Conservation (phyloP, 2,329 filamentous ascomycete genomes). For the Fusarium transvaalense region DNA sequence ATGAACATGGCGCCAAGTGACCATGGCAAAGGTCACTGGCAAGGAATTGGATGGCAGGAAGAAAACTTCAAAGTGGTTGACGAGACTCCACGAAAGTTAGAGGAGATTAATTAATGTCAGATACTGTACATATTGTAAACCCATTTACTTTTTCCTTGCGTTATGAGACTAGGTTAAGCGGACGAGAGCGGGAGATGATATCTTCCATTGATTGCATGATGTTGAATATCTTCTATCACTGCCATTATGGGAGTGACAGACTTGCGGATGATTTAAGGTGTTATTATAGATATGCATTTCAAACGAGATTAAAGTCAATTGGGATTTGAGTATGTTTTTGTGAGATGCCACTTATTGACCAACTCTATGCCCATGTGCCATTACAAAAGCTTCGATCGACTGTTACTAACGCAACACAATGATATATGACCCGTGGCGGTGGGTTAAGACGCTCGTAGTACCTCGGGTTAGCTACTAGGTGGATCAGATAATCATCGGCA, state of each 20-base stretch:
- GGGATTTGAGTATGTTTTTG: neutral
- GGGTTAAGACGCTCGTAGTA: neutral
- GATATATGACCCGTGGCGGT: neutral
- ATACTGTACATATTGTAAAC: slow-evolving; percentile 50
- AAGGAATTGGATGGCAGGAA: slow-evolving; percentile 17
- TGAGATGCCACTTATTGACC: neutral
- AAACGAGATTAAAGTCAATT: slow-evolving; percentile 8
- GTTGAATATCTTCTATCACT: slow-evolving; percentile 23
- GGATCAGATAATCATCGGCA: too few species aligned
- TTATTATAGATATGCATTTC: slow-evolving; percentile 13
- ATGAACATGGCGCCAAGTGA: slow-evolving; percentile 5
- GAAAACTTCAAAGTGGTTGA: slow-evolving; percentile 30
- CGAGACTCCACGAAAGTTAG: slow-evolving; percentile 27
- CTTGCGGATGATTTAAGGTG: slow-evolving; percentile 25
- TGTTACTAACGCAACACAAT: neutral
- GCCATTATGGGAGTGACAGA: slow-evolving; percentile 5
- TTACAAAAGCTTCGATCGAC: neutral
- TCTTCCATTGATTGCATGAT: slow-evolving; percentile 25
- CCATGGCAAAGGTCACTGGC: slow-evolving; percentile 2
- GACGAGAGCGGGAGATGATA: slow-evolving; percentile 24
- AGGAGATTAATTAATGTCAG: slow-evolving; percentile 48
- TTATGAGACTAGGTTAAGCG: slow-evolving; percentile 36
- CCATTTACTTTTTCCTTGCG: slow-evolving; percentile 38
- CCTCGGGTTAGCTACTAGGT: neutral
- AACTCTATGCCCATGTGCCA: neutral